These are phyloP conservation scores for Lactarius evosmus DNA, from an alignment of 768 basidiomycete genomes.

Conservation along the genomic window DNA sequence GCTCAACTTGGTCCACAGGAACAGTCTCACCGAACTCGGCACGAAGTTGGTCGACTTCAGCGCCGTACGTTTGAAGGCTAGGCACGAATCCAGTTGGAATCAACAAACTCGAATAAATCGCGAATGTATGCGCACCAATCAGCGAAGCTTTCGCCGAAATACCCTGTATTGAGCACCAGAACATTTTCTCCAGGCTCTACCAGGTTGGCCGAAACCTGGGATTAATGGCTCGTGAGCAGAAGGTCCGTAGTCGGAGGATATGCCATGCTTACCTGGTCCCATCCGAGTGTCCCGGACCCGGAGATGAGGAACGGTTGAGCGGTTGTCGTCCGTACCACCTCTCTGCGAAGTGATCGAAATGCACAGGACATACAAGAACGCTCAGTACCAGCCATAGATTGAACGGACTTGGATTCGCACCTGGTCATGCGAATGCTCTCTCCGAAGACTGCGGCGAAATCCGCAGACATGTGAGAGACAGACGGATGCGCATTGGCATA, in stretches of 20 bases:
- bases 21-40: conserved; percentile 83
- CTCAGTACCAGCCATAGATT: conserved; percentile 9
- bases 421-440: conserved; percentile 85
- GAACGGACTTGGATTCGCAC: conserved; percentile 37
- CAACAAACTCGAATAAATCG: background rate
- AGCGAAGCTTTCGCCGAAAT: conserved; percentile 89
- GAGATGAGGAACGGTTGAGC: conserved; percentile 93
- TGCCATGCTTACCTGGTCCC: conserved; percentile 71
- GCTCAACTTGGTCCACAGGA: conserved; percentile 53
- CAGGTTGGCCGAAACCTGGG: conserved; percentile 83
- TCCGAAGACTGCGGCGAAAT: conserved; percentile 85
- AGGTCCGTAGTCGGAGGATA: conserved; percentile 1
- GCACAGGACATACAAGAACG: conserved; percentile 5
- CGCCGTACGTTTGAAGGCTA: conserved; percentile 86
- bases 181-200: conserved; percentile 76
- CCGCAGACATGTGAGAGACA: conserved; percentile 84
- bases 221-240: background rate
- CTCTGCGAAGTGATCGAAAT: conserved; percentile 37
- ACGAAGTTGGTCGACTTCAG: conserved; percentile 77
- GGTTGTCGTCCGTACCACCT: conserved; percentile 72
- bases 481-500: conserved; percentile 91
- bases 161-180: conserved; percentile 85
- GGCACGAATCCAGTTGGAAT: background rate
- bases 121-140: conserved; percentile 61
- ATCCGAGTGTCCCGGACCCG: conserved; percentile 93